Percentiles rank a stretch among this genome's conserved stretches.
These are phyloP conservation scores for Colletotrichum acutatum DNA, from an alignment of 2,329 filamentous ascomycete species.

Conservation along the genomic window DNA sequence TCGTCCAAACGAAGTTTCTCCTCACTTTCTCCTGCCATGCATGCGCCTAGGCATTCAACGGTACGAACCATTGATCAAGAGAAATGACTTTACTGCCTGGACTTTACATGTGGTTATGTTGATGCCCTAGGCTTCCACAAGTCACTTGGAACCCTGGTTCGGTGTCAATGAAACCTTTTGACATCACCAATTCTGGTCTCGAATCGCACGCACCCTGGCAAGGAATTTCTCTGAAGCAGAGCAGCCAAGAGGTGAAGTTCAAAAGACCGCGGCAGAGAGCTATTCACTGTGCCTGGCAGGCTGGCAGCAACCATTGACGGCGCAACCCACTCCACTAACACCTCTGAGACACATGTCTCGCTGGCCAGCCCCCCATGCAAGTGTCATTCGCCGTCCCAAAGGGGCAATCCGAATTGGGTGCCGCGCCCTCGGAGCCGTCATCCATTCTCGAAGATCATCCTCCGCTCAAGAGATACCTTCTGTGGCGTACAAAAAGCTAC, in stretches of 20 bases:
- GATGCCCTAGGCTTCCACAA: slow-evolving; percentile 2
- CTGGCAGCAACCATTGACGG: slow-evolving; percentile 17
- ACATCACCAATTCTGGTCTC: slow-evolving; percentile 30
- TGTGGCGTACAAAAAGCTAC: neutral
- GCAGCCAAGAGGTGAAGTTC: slow-evolving; percentile 1
- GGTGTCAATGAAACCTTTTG: slow-evolving; percentile 21
- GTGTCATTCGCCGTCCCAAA: slow-evolving; percentile 24
- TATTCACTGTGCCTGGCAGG: slow-evolving; percentile 16
- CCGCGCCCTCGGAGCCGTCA: slow-evolving; percentile 30
- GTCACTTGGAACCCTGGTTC: slow-evolving; percentile 18
- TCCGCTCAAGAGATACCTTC: neutral
- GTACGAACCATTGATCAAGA: slow-evolving; percentile 12
- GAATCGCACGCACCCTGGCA: slow-evolving; percentile 18
- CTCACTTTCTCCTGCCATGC: neutral
- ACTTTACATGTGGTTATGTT: neutral
- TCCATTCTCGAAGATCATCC: slow-evolving; percentile 15
- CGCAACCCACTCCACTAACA: slow-evolving; percentile 24
- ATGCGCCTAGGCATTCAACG: neutral
- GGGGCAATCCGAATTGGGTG: slow-evolving; percentile 30
- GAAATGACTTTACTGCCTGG: neutral
- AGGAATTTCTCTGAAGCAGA: neutral
- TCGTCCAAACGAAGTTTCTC: neutral
- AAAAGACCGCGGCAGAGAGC: slow-evolving; percentile 14
- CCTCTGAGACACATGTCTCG: slow-evolving; percentile 6
- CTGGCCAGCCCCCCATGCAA: slow-evolving; percentile 16